Evolutionary conservation across 192 early-diverging fungal genomes (phyloP).

Genomic region (Podila clonocystis): DNA sequence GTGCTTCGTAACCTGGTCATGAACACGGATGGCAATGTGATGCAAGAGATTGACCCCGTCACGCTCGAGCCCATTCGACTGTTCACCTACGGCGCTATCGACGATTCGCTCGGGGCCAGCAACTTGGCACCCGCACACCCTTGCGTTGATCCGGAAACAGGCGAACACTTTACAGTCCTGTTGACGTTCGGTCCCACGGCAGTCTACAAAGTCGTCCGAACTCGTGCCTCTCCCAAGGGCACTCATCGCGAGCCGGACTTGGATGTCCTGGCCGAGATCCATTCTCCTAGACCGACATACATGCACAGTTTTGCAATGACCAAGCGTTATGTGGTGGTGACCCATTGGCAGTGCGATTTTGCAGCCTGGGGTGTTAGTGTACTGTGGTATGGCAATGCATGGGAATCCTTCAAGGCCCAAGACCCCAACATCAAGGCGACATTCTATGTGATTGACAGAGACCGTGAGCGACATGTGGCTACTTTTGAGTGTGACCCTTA

Average conservation of each 20-base stretch:
- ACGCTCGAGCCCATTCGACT: slow-evolving; percentile 49
- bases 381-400: slow-evolving; percentile 56
- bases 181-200: slow-evolving; percentile 49
- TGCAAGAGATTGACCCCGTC: slow-evolving; percentile 54
- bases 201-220: slow-evolving; percentile 45
- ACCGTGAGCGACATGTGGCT: slow-evolving; percentile 53
- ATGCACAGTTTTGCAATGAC: slow-evolving; percentile 66
- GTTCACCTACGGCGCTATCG: slow-evolving; percentile 43
- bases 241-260: slow-evolving; percentile 27
- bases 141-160: slow-evolving; percentile 47
- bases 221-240: slow-evolving; percentile 23
- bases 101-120: slow-evolving; percentile 31
- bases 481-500: slow-evolving; percentile 56
- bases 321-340: slow-evolving; percentile 64
- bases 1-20: slow-evolving; percentile 36
- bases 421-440: slow-evolving; percentile 26
- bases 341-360: slow-evolving; percentile 59
- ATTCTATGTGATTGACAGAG: slow-evolving; percentile 59
- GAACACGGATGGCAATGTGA: slow-evolving; percentile 54
- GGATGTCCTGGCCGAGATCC: slow-evolving; percentile 48
- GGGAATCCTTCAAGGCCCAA: slow-evolving; percentile 45
- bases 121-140: slow-evolving; percentile 53
- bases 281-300: slow-evolving; percentile 52
- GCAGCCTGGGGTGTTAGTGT: slow-evolving; percentile 49
- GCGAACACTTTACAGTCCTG: slow-evolving; percentile 47